Conservation (phyloP, 1,139 yeast genomes). For the Yamadazyma atmosphaerica region DNA sequence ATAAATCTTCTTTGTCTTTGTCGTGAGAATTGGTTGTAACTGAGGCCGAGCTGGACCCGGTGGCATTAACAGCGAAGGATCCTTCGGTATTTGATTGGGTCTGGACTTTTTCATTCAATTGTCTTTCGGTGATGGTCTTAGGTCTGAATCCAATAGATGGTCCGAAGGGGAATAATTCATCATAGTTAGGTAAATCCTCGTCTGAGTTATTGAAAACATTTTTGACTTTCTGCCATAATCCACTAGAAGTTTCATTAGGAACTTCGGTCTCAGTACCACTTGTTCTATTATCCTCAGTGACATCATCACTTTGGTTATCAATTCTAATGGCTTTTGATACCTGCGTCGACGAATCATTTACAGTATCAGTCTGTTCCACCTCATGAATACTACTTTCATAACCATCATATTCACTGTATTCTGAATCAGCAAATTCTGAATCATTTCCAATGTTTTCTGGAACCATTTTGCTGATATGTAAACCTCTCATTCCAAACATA, state of each 20-base stretch:
- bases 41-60: no score
- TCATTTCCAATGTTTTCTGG: conserved; percentile 20
- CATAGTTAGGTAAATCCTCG: conserved; percentile 67
- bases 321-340: no score
- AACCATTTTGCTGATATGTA: conserved; percentile 46
- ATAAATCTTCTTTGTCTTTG: conserved; percentile 18
- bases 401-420: conserved; percentile 33
- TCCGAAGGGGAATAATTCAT: conserved; percentile 77
- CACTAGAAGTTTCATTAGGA: conserved; percentile 17
- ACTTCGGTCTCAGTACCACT: conserved; percentile 8
- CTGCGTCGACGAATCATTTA: no score
- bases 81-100: neutral
- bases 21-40: conserved; percentile 1
- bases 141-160: conserved; percentile 34
- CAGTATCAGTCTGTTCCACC: no score
- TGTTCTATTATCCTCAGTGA: conserved; percentile 3
- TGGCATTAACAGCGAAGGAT: no score
- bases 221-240: conserved; percentile 64
- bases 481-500: conserved; percentile 39
- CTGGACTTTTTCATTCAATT: conserved; percentile 25
- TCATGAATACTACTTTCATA: conserved; percentile 1
- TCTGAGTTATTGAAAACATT: conserved; percentile 52
- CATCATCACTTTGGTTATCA: conserved; percentile 10
- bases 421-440: conserved; percentile 46
- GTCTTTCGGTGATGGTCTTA: conserved; percentile 36